A percentile compares a stretch with the other conserved stretches of the same genome.
These are phyloP conservation scores for Exophiala phaeomuriformis DNA, from an alignment of 2,329 filamentous ascomycete species.

Conservation along the genomic window DNA sequence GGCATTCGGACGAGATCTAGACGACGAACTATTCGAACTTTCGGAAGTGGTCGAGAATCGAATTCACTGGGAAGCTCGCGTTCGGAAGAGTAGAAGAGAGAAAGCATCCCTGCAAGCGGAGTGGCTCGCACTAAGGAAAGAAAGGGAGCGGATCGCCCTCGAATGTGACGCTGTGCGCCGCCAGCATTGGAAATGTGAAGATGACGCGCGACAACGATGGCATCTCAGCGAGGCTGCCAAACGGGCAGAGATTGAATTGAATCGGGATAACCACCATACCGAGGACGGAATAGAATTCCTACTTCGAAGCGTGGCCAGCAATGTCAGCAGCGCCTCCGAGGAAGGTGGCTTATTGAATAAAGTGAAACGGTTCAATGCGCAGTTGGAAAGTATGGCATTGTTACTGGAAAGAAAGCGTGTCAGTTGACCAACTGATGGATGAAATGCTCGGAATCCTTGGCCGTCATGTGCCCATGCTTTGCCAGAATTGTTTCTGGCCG, in stretches of 20 bases:
- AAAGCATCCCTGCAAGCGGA: constrained; percentile 42
- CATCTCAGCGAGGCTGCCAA: constrained; percentile 30
- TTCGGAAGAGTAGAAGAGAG: constrained; percentile 41
- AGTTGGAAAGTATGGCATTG: constrained; percentile 34
- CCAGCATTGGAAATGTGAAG: constrained; percentile 37
- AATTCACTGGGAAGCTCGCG: constrained; percentile 39
- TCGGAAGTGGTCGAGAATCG: constrained; percentile 48
- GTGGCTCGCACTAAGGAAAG: constrained; percentile 42
- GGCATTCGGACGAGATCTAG: constrained; percentile 43
- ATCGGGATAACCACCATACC: constrained; percentile 31
- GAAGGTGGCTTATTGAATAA: constrained; percentile 38
- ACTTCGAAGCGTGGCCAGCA: constrained; percentile 36
- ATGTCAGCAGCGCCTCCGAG: constrained; percentile 36
- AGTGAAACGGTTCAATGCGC: constrained; percentile 38
- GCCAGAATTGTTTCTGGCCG: too few species aligned
- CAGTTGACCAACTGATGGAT: neutral
- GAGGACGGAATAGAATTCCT: constrained; percentile 37
- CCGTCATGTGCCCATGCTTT: too few species aligned
- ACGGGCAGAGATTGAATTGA: constrained; percentile 37
- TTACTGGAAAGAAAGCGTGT: constrained; percentile 12
- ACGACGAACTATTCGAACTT: constrained; percentile 45
- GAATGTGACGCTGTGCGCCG: constrained; percentile 44
- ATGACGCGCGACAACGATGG: constrained; percentile 28
- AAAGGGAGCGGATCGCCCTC: constrained; percentile 44
- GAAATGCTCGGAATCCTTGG: too few species aligned